Conservation (phyloP, 331 rosid species). For the Pyrus hybrid region DNA sequence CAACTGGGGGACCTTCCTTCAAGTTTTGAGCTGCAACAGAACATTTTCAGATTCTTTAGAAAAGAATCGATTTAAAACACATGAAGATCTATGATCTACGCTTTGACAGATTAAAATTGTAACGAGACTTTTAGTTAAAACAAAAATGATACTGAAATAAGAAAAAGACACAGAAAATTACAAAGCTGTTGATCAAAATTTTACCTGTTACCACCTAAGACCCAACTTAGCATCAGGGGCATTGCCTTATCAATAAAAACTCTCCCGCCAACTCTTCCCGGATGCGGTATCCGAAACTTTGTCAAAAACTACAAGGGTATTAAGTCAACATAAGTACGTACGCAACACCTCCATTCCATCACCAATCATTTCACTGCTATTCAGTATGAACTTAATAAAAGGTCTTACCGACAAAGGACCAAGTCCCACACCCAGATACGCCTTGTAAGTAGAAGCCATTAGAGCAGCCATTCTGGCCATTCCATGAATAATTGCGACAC, state of each 20-base stretch:
- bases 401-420: slow-evolving; percentile 77
- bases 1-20: slow-evolving; percentile 79
- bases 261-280: slow-evolving; percentile 89
- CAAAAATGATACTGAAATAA: not conserved
- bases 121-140: not conserved
- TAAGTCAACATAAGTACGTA: slow-evolving; percentile 5
- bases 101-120: not conserved
- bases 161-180: not conserved
- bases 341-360: not conserved
- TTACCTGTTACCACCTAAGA: slow-evolving; percentile 93
- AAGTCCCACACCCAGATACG: slow-evolving; percentile 87
- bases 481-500: slow-evolving; percentile 81
- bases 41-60: not conserved
- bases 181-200: not conserved
- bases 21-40: slow-evolving; percentile 66
- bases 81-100: not conserved
- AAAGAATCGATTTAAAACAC: not conserved
- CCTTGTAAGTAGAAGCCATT: slow-evolving; percentile 95
- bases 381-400: not conserved
- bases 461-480: slow-evolving; percentile 97
- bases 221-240: slow-evolving; percentile 96
- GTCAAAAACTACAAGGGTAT: slow-evolving; percentile 64
- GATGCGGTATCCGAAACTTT: slow-evolving; percentile 83
- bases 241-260: slow-evolving; percentile 60
- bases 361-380: slow-evolving; percentile 2